Percentiles rank a stretch among this genome's conserved stretches.
Evolutionary conservation across 345 rosid species (phyloP).

Genomic region (Draba incana): DNA sequence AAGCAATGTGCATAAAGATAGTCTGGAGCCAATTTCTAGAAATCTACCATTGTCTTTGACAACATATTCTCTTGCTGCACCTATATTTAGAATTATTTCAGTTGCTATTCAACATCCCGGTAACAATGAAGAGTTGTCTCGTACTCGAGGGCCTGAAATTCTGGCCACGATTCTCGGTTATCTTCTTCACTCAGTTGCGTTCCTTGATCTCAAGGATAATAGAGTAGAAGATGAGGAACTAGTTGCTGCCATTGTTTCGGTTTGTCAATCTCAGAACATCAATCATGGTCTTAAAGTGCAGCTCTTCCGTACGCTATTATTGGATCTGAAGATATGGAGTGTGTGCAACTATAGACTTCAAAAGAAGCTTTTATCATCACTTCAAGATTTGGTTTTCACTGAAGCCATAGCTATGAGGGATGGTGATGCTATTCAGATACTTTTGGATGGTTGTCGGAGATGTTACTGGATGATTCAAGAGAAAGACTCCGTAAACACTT

Average conservation of each 20-base stretch:
- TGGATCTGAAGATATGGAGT: conserved; percentile 96
- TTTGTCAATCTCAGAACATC: conserved; percentile 81
- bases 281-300: conserved; percentile 87
- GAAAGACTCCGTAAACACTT: conserved; percentile 72
- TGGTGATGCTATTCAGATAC: conserved; percentile 96
- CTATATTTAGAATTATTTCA: conserved; percentile 80
- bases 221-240: conserved; percentile 90
- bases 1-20: conserved; percentile 63
- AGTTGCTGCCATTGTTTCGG: conserved; percentile 81
- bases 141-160: conserved; percentile 77
- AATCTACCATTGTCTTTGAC: conserved; percentile 54
- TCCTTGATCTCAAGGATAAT: conserved; percentile 55
- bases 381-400: conserved; percentile 95
- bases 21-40: conserved; percentile 63
- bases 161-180: conserved; percentile 74
- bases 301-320: conserved; percentile 75
- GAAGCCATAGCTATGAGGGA: conserved; percentile 87
- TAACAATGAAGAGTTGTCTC: conserved; percentile 80
- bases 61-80: conserved; percentile 76
- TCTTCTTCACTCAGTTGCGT: conserved; percentile 75
- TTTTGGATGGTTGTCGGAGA: conserved; percentile 93
- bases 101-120: conserved; percentile 78
- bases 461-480: conserved; percentile 91
- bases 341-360: conserved; percentile 91
- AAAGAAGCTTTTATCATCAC: conserved; percentile 87